Evolutionary conservation across 192 early-diverging fungal species (phyloP).

Genomic region (Coemansia sp.): DNA sequence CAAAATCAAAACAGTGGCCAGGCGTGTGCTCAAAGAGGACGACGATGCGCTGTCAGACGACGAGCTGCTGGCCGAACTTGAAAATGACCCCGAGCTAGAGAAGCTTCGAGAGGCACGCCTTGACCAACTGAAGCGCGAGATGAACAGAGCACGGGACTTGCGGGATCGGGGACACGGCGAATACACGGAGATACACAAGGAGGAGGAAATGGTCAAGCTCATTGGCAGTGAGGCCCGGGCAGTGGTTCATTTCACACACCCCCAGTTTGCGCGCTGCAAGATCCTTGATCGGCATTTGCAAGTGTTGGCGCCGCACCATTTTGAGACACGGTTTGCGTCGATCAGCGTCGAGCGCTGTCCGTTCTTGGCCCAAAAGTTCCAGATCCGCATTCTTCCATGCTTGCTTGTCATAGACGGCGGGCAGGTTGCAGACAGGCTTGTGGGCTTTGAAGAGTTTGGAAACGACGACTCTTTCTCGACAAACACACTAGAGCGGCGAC

Average conservation of each 20-base stretch:
- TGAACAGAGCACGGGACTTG: slow-evolving; percentile 61
- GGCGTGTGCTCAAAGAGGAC: slow-evolving; percentile 33
- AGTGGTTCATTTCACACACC: slow-evolving; percentile 89
- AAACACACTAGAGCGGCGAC: slow-evolving; percentile 66
- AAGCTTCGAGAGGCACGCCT: slow-evolving; percentile 79
- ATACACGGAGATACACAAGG: slow-evolving; percentile 68
- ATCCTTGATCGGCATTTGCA: slow-evolving; percentile 89
- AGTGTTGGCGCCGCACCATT: slow-evolving; percentile 76
- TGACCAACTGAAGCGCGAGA: slow-evolving; percentile 77
- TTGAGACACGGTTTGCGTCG: slow-evolving; percentile 82
- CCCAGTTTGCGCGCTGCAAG: slow-evolving; percentile 89
- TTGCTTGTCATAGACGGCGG: slow-evolving; percentile 78
- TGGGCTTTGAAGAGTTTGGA: slow-evolving; percentile 95
- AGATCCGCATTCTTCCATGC: slow-evolving; percentile 85
- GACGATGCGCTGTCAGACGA: slow-evolving; percentile 71
- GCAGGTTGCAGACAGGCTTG: slow-evolving; percentile 64
- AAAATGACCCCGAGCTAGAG: slow-evolving; percentile 73
- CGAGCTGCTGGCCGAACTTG: slow-evolving; percentile 77
- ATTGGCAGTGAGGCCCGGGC: slow-evolving; percentile 64
- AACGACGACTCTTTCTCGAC: slow-evolving; percentile 84
- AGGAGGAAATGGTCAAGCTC: slow-evolving; percentile 81
- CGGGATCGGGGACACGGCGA: slow-evolving; percentile 67
- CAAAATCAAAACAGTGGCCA: slow-evolving; percentile 36
- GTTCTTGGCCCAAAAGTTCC: slow-evolving; percentile 87
- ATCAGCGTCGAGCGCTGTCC: slow-evolving; percentile 86